Percentiles rank a stretch among this genome's conserved stretches.
phyloP scores from a whole-genome alignment of 805 yeast genomes.

The Candida suzukii region DNA sequence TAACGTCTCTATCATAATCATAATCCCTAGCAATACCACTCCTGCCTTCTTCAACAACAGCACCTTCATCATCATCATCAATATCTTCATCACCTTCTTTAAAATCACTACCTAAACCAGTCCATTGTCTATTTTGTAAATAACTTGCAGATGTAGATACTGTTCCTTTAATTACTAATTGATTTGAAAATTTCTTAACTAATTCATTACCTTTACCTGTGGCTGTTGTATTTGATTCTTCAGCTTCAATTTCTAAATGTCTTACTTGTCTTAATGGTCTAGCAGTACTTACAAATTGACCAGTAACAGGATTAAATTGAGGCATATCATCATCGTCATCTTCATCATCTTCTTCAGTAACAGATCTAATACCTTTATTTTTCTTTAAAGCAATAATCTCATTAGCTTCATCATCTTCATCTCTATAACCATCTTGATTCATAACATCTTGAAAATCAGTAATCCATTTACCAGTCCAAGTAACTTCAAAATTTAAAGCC shows the following conservation, averaged over 20 bases:
- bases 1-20: constrained; percentile 28
- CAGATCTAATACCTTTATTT: not conserved
- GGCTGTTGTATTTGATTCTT: constrained; percentile 15
- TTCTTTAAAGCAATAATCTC: constrained; percentile 9
- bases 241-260: constrained; percentile 53
- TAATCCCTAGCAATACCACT: constrained; percentile 91
- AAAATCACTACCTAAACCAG: constrained; percentile 87
- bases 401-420: constrained; percentile 20
- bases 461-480: constrained; percentile 94
- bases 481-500: constrained; percentile 67
- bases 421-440: constrained; percentile 27
- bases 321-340: constrained; percentile 53
- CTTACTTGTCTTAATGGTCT: constrained; percentile 65
- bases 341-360: constrained; percentile 14
- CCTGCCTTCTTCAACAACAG: constrained; percentile 74
- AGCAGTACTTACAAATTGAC: constrained; percentile 59
- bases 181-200: constrained; percentile 48
- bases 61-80: constrained; percentile 55
- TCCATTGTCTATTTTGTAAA: constrained; percentile 72
- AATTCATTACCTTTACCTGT: constrained; percentile 26
- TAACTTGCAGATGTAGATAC: constrained; percentile 83
- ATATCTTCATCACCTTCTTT: constrained; percentile 24
- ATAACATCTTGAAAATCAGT: constrained; percentile 61
- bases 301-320: constrained; percentile 84
- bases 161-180: constrained; percentile 65